These are phyloP conservation scores for Leccinum uliginosum DNA, from an alignment of 768 basidiomycete genomes.

Conservation along the genomic window DNA sequence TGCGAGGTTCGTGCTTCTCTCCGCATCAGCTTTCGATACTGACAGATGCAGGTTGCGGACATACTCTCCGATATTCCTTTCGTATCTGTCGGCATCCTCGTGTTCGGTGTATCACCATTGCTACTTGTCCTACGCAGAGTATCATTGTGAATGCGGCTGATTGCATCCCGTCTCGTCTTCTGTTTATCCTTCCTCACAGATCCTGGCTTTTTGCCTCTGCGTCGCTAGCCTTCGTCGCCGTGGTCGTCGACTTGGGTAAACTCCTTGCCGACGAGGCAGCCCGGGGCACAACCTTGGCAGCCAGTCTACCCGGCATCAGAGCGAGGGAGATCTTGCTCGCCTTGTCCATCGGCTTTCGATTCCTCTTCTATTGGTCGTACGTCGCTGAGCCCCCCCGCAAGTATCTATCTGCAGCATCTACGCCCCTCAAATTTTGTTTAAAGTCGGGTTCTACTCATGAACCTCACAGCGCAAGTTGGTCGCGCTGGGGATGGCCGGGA, in stretches of 20 bases:
- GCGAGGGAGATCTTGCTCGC: slow-evolving; percentile 58
- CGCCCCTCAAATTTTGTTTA: slow-evolving; percentile 9
- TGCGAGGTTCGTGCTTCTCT: slow-evolving; percentile 37
- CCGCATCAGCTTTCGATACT: neutral
- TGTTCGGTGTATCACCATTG: slow-evolving; percentile 56
- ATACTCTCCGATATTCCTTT: slow-evolving; percentile 64
- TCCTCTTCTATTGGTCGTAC: slow-evolving; percentile 67
- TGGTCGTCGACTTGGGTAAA: slow-evolving; percentile 58
- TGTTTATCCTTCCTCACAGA: slow-evolving; percentile 26
- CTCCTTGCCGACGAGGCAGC: slow-evolving; percentile 39
- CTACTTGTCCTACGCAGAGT: slow-evolving; percentile 50
- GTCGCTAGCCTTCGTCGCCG: slow-evolving; percentile 57
- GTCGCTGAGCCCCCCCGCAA: slow-evolving; percentile 53
- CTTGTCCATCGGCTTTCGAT: slow-evolving; percentile 53
- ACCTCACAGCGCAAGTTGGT: slow-evolving; percentile 60
- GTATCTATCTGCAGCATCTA: slow-evolving; percentile 26
- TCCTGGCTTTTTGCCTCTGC: slow-evolving; percentile 55
- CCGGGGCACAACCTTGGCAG: slow-evolving; percentile 18
- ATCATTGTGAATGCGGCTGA: slow-evolving; percentile 39
- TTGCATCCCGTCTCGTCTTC: neutral
- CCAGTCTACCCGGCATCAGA: slow-evolving; percentile 36
- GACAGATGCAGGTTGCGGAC: slow-evolving; percentile 43
- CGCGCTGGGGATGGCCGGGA: slow-evolving; percentile 57
- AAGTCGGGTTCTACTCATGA: slow-evolving; percentile 13
- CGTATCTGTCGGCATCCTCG: slow-evolving; percentile 61